Base-by-base conservation (phyloP, 225 moss, liverwort and hornwort species). In the Lunularia cruciata region DNA sequence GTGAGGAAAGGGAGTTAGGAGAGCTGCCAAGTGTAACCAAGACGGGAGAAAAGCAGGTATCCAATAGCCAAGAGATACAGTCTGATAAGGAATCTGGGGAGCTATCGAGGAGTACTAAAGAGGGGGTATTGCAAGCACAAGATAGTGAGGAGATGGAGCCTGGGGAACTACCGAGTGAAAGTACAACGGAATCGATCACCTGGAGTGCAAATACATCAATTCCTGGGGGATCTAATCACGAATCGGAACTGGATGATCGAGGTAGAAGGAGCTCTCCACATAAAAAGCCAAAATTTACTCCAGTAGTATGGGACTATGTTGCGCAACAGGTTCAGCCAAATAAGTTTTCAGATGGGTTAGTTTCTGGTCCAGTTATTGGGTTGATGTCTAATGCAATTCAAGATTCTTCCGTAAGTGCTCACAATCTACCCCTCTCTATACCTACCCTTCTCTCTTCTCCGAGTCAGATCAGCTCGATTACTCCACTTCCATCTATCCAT, bases 271-370 rank as follows among this genome's bases (percentile, higher is more conserved):
- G 75, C 55, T 74, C 80, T 57, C 88, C 92, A 52, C 83, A 84
- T 20, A 91, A 81, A 72, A 98, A 91, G 65, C 89, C 91, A 37
- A 98, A 93, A 77, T 91, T 89, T 71, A 86, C 86, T 62, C 91
- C 91, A 19, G 93, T 98, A 45, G 98, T 93, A 32, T 98, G 93
- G 98, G 93, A 98, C 72, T 81, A 91, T 32, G 93, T 93, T 67
- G 93, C 93, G 46, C 83, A 89, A 36, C 88, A 88, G 72, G 68
- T 57, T 69, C 83, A 75, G 36, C 67, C 87, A 20, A 81, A 76
- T 61, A 77, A 72, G 25, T 35, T 86, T 62, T 74, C 79, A 34
- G 70, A 80, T 47, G 63, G 51, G 20, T 78, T 73, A 46, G 78
- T 49, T 70, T 73, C 84, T 66, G 63, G 83, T 65, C 73, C 84